phyloP scores from a whole-genome alignment of 768 basidiomycete species.

The Strobilomyces dryophilus region DNA sequence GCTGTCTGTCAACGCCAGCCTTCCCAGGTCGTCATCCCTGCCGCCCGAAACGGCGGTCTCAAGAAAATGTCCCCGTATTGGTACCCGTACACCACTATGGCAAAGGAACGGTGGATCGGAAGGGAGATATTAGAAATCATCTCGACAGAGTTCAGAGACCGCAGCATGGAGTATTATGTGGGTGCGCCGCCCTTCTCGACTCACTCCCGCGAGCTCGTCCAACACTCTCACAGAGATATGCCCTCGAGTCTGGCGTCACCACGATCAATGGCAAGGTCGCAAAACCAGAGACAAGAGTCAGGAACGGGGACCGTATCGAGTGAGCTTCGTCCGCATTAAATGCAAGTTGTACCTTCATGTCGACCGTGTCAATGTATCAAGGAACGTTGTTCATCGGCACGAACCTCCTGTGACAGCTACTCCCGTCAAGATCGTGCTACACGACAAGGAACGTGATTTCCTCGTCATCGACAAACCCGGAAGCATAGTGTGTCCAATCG shows the following conservation, averaged over 20 bases:
- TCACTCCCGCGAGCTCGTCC: neutral
- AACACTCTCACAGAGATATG: slow-evolving; percentile 44
- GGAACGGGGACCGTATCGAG: slow-evolving; percentile 90
- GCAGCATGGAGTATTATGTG: slow-evolving; percentile 95
- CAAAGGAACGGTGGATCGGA: slow-evolving; percentile 86
- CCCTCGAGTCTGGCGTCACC: slow-evolving; percentile 90
- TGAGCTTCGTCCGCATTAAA: slow-evolving; percentile 35
- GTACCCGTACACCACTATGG: slow-evolving; percentile 91
- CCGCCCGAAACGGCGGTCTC: slow-evolving; percentile 39
- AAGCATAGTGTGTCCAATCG: slow-evolving; percentile 73
- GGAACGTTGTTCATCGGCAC: slow-evolving; percentile 93
- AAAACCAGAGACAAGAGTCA: slow-evolving; percentile 69
- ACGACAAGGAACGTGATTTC: slow-evolving; percentile 76
- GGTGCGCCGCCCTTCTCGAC: slow-evolving; percentile 30
- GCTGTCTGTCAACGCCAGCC: slow-evolving; percentile 21
- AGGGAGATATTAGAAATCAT: slow-evolving; percentile 88
- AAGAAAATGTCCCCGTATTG: slow-evolving; percentile 87
- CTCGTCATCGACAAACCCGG: slow-evolving; percentile 97
- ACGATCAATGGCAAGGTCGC: slow-evolving; percentile 92
- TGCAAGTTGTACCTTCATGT: neutral
- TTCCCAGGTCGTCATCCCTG: slow-evolving; percentile 20
- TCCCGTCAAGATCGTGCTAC: slow-evolving; percentile 73
- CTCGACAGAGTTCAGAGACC: slow-evolving; percentile 90
- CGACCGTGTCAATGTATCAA: slow-evolving; percentile 26
- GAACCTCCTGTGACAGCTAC: slow-evolving; percentile 91